A percentile compares a stretch with the other conserved stretches of the same genome.
Conservation (phyloP, 306 rosid genomes). For the Quercus parvula region DNA sequence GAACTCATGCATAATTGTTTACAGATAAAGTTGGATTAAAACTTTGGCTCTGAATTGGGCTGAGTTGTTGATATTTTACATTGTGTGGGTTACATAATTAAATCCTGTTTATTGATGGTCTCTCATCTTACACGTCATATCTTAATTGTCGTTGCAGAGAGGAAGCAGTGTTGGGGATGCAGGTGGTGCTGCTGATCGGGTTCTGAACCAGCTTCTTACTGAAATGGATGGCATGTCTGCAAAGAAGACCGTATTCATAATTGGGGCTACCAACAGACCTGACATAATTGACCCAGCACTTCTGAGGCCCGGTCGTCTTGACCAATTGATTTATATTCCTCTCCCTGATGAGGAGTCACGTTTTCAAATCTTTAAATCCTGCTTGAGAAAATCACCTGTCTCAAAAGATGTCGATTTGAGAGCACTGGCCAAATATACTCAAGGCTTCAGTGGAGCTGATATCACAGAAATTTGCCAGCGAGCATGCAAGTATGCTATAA, state of each 20-base stretch:
- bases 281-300: conserved; percentile 64
- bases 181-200: conserved; percentile 59
- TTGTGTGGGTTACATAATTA: background rate
- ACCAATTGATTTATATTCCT: conserved; percentile 59
- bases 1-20: background rate
- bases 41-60: background rate
- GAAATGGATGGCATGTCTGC: conserved; percentile 68
- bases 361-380: conserved; percentile 44
- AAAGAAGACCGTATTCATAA: conserved; percentile 55
- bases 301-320: conserved; percentile 57
- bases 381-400: conserved; percentile 58
- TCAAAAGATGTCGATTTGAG: conserved; percentile 52
- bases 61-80: background rate
- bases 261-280: conserved; percentile 60
- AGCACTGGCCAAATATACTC: conserved; percentile 49
- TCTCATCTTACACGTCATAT: background rate
- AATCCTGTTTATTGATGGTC: background rate
- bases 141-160: conserved; percentile 32
- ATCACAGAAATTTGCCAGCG: conserved; percentile 60
- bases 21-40: background rate
- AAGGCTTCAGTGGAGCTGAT: conserved; percentile 62
- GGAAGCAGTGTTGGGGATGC: conserved; percentile 54
- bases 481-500: conserved; percentile 61
- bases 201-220: conserved; percentile 53
- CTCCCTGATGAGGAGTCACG: conserved; percentile 61